These are phyloP conservation scores for Fusarium avenaceum DNA, from an alignment of 2,329 filamentous ascomycete species.

Conservation along the genomic window DNA sequence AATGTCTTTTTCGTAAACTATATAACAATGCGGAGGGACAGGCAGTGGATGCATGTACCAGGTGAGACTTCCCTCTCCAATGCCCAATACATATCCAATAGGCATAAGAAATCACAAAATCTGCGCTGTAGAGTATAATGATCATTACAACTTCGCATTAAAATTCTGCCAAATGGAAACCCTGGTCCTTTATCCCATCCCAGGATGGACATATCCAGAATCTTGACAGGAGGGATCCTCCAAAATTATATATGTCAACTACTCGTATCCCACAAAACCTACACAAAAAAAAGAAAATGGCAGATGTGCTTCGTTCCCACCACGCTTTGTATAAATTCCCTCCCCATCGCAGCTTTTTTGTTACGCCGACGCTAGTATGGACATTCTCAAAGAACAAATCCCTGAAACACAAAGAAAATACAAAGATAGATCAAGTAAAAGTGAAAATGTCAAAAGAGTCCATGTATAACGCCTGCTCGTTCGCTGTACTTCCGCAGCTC, in stretches of 20 bases:
- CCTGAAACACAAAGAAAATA: constrained; percentile 31
- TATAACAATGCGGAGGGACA: neutral
- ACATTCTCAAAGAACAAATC: constrained; percentile 45
- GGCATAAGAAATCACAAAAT: constrained; percentile 2
- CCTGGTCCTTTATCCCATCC: constrained; percentile 8
- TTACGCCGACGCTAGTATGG: constrained; percentile 51
- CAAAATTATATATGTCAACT: constrained; percentile 37
- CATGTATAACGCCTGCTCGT: constrained; percentile 40
- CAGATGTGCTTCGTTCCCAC: constrained; percentile 32
- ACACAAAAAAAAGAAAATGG: constrained; percentile 9
- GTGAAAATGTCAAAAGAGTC: constrained; percentile 21
- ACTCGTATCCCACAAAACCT: constrained; percentile 11
- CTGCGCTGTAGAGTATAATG: constrained; percentile 23
- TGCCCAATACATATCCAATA: neutral
- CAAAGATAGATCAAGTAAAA: constrained; percentile 5
- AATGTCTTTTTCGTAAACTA: neutral
- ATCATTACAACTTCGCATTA: constrained; percentile 45
- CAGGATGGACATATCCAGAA: constrained; percentile 16
- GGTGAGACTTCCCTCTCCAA: neutral
- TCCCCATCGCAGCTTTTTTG: constrained; percentile 46
- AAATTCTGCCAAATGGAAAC: constrained; percentile 26
- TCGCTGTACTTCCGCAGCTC: constrained; percentile 33
- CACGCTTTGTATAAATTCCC: constrained; percentile 19
- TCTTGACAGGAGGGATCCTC: constrained; percentile 3
- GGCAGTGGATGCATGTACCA: neutral